Evolutionary conservation across 345 rosid genomes (phyloP).

Genomic region (Heritiera littoralis): DNA sequence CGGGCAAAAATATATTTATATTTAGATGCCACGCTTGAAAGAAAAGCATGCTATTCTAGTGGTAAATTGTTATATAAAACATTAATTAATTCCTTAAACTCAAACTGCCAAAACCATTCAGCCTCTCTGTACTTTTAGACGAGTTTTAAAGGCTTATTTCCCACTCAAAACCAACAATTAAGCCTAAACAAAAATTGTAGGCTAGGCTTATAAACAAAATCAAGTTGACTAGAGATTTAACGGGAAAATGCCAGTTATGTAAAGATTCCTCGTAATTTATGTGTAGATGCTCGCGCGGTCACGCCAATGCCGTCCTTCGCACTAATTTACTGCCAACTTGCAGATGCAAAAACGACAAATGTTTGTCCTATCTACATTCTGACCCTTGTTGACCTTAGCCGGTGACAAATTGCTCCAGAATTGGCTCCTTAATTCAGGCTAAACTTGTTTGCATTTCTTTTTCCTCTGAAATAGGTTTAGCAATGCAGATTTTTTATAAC

Average conservation of each 20-base stretch:
- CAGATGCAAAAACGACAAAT: not conserved
- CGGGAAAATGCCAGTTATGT: not conserved
- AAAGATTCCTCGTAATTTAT: not conserved
- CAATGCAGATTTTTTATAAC: too few relatives aligned
- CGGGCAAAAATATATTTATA: not conserved
- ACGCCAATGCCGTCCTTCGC: not conserved
- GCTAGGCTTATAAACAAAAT: not conserved
- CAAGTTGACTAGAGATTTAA: not conserved
- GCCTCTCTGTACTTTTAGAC: not conserved
- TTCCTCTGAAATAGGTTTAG: too few relatives aligned
- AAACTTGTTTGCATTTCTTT: not conserved
- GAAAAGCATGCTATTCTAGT: not conserved
- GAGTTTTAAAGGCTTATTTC: not conserved
- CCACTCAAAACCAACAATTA: not conserved
- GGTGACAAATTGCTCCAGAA: not conserved
- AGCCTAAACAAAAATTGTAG: not conserved
- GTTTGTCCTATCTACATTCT: slow-evolving; percentile 1
- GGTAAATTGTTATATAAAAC: too few relatives aligned
- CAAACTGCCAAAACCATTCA: not conserved
- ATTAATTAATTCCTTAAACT: too few relatives aligned
- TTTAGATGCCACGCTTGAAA: not conserved
- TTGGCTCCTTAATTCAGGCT: slow-evolving; percentile 10
- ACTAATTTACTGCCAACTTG: not conserved
- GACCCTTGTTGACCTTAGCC: not conserved
- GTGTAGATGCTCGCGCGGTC: not conserved